Percentiles rank a stretch among this genome's conserved stretches.
Evolutionary conservation across 2,329 filamentous ascomycete genomes (phyloP).

Genomic region (Aspergillus brasiliensis): DNA sequence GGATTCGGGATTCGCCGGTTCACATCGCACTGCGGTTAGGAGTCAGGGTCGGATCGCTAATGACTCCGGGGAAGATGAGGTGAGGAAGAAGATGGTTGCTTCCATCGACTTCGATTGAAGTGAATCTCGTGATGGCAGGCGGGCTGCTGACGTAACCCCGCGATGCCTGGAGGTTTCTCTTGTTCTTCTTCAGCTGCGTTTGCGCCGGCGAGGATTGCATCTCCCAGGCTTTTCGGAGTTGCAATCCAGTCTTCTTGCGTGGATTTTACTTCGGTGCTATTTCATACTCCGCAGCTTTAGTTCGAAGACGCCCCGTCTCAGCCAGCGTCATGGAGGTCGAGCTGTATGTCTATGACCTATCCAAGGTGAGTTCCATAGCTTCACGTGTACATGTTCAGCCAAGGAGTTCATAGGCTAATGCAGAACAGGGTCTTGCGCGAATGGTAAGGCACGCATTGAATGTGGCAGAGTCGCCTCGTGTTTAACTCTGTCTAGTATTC

Average conservation of each 20-base stretch:
- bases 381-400: background rate
- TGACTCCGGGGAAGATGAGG: background rate
- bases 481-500: constrained; percentile 52
- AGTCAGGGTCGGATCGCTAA: background rate
- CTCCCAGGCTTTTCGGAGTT: background rate
- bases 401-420: constrained; percentile 22
- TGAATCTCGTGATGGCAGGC: background rate
- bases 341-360: constrained; percentile 78
- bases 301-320: background rate
- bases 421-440: constrained; percentile 55
- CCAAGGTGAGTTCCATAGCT: constrained; percentile 47
- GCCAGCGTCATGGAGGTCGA: constrained; percentile 67
- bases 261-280: too few relatives aligned
- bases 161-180: background rate
- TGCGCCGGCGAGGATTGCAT: too few relatives aligned
- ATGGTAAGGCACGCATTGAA: constrained; percentile 39
- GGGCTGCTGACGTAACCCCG: constrained; percentile 5
- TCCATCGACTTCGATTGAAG: background rate
- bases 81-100: background rate
- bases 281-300: too few relatives aligned
- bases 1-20: background rate
- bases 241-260: background rate
- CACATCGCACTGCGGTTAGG: background rate
- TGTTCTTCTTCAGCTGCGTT: background rate
- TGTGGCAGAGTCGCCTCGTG: background rate